Evolutionary conservation across 352 stramenopile species (phyloP), one percentile per base, ranked within the genome.

Genomic region (Pythium brachiatum): DNA sequence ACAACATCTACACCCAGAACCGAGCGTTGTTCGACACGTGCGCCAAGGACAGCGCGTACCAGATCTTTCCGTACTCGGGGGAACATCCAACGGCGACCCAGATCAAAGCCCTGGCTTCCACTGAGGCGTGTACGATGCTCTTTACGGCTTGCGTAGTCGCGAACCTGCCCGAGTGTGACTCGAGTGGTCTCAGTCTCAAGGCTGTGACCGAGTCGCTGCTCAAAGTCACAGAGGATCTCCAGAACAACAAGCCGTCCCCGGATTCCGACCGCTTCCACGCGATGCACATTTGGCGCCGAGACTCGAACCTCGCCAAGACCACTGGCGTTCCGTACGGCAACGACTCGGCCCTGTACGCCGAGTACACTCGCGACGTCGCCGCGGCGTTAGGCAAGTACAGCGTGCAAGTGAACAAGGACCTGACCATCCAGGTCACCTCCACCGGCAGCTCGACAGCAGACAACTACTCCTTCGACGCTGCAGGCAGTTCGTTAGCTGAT

Each of bases 51-150:
- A 80, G 71, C 11, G 23, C 70, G 34, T 89, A 86, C 69, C 77
- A 85, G 60, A 83, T 89, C 56, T 86, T 84, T 57, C 79, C 79
- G n/a, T 83, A 72, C 64, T 69, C 64, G 23, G 79, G 77, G 2
- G 39, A 71, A 12, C 64, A 68, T 20, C 73, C 79, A 32, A 84
- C 68, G 3, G 57, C 68, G 29, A 20, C 57, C 21, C 75, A 89
- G 57, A 75, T 87, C 60, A 53, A 75, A 25, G 57, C 58, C 16
- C 73, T 89, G 71, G 69, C 61, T 0, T 67, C 72, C 21, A 81
- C 75, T 11, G 69, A 75, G 18, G 72, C 75, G 2, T 89, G 79
- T 55, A 60, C 71, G n/a, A 73, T 73, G n/a, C 64, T 89, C 26
- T 87, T 87, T 56, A 79, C 74, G 8, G 71, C 73, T 18, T 74